A percentile compares a stretch with the other conserved stretches of the same genome.
These are phyloP conservation scores for Massariosphaeria phaeospora DNA, from an alignment of 495 filamentous ascomycete species.

Conservation along the genomic window DNA sequence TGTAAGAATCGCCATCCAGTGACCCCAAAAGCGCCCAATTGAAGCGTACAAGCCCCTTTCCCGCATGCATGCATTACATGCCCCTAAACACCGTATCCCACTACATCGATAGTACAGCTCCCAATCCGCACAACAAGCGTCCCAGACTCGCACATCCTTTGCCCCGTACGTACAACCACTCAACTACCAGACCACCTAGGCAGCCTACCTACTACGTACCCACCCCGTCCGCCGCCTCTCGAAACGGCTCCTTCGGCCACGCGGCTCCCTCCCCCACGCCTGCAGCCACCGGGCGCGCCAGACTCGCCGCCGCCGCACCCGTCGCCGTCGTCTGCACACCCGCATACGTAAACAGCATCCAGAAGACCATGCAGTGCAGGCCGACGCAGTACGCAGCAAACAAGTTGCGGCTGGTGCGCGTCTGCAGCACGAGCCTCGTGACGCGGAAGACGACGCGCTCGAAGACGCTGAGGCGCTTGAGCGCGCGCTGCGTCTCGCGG, in stretches of 20 bases:
- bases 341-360: constrained; percentile 65
- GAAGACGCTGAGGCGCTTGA: constrained; percentile 87
- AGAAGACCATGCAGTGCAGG: constrained; percentile 80
- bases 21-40: too few species aligned
- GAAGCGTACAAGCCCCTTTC: too few species aligned
- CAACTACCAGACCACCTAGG: too few species aligned
- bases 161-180: too few species aligned
- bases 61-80: too few species aligned
- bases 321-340: constrained; percentile 34
- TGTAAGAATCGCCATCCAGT: too few species aligned
- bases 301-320: constrained; percentile 36
- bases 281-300: constrained; percentile 33
- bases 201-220: too few species aligned
- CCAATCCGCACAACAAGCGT: too few species aligned
- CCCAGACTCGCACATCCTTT: too few species aligned
- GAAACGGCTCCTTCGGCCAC: constrained; percentile 60
- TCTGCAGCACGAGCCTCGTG: constrained; percentile 85
- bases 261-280: constrained; percentile 8
- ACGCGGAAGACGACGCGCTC: constrained; percentile 88
- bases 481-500: constrained; percentile 84
- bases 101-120: too few species aligned
- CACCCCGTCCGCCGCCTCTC: constrained; percentile 13
- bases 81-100: too few species aligned
- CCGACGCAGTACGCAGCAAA: constrained; percentile 93
- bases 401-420: constrained; percentile 81